Conservation (phyloP, 768 basidiomycete genomes). For the Paxillus rubicundulus region DNA sequence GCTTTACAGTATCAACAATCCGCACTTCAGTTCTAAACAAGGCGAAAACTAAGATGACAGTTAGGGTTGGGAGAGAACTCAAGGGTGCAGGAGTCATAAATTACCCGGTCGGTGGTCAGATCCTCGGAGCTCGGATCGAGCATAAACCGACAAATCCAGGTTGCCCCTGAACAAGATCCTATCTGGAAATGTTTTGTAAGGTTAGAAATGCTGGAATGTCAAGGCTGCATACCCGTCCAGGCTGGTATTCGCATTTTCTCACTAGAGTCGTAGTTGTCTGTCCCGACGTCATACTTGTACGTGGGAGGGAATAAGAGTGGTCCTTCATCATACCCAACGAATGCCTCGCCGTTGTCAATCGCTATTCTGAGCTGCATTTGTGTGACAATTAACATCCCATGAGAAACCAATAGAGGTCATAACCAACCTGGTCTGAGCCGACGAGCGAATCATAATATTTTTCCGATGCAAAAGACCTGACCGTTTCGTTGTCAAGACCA, state of each 20-base stretch:
- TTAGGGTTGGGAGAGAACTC: constrained; percentile 1
- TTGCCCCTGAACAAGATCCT: constrained; percentile 86
- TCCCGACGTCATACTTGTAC: constrained; percentile 83
- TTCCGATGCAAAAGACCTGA: constrained; percentile 58
- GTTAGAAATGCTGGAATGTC: background rate
- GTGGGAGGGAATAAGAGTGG: constrained; percentile 91
- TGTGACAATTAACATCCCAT: background rate
- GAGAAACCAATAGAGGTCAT: background rate
- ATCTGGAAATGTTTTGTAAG: constrained; percentile 50
- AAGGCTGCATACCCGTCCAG: constrained; percentile 75
- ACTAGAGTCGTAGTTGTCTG: constrained; percentile 89
- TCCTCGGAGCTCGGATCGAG: constrained; percentile 78
- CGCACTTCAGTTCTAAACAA: constrained; percentile 77
- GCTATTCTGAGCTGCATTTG: constrained; percentile 60
- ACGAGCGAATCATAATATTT: constrained; percentile 74
- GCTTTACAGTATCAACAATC: constrained; percentile 75
- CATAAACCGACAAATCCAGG: constrained; percentile 76
- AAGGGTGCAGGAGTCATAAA: constrained; percentile 7
- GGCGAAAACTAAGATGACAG: constrained; percentile 63
- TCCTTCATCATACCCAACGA: constrained; percentile 84
- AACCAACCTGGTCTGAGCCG: constrained; percentile 79
- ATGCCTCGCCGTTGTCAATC: constrained; percentile 73
- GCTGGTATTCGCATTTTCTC: constrained; percentile 97
- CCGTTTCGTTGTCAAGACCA: constrained; percentile 79
- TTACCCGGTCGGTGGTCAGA: constrained; percentile 95